A percentile compares a stretch with the other conserved stretches of the same genome.
Evolutionary conservation across 495 filamentous ascomycete genomes (phyloP).

Genomic region (Recurvomyces mirabilis): DNA sequence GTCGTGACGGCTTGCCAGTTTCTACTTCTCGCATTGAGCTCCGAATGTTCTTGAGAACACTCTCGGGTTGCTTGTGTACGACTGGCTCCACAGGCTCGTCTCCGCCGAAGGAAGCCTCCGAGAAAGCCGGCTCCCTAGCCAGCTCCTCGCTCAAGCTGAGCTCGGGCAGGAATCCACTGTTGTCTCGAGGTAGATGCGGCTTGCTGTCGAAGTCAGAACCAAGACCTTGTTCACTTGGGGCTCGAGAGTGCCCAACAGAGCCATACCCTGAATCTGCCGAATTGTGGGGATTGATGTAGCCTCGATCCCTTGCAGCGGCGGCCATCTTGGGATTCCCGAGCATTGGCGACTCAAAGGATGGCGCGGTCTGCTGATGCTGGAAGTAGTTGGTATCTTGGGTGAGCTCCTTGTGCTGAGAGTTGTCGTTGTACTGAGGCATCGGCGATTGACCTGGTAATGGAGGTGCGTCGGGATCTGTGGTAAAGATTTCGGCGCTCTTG

Average conservation of each 20-base stretch:
- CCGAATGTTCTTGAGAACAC: neutral
- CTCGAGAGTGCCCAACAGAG: conserved; percentile 4
- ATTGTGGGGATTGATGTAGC: conserved; percentile 1
- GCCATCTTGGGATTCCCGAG: conserved; percentile 1
- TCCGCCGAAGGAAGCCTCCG: conserved; percentile 3
- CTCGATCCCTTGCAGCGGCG: neutral
- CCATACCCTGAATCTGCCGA: conserved; percentile 16
- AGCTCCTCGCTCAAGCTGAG: conserved; percentile 10
- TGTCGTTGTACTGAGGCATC: neutral
- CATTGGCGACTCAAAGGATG: neutral
- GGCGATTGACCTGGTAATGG: conserved; percentile 9
- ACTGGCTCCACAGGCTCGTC: neutral
- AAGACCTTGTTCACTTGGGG: neutral
- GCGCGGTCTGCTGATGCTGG: neutral
- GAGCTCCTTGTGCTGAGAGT: neutral
- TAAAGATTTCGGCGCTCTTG: conserved; percentile 10
- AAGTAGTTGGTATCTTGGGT: neutral
- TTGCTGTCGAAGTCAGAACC: neutral
- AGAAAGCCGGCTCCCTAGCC: conserved; percentile 8
- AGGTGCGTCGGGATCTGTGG: conserved; percentile 10
- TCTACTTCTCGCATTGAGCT: neutral
- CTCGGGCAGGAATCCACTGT: conserved; percentile 10
- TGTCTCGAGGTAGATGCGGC: conserved; percentile 1
- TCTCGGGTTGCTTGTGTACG: neutral
- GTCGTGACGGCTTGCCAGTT: neutral